A percentile compares a stretch with the other conserved stretches of the same genome.
These are phyloP conservation scores for Handroanthus guayacan DNA, from an alignment of 257 asterid species.

Conservation along the genomic window DNA sequence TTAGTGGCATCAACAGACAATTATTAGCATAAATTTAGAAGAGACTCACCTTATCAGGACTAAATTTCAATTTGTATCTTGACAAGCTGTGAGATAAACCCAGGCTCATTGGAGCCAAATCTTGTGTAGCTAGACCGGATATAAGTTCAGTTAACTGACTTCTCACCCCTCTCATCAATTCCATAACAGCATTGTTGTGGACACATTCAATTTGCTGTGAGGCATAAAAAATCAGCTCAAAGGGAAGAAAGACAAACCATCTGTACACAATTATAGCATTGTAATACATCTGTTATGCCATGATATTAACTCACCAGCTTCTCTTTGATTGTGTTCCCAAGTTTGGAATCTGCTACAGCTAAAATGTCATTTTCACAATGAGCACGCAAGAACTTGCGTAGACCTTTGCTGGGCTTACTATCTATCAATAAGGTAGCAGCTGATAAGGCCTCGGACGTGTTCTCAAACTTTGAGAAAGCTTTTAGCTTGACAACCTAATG, in stretches of 20 bases:
- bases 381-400: slow-evolving; percentile 73
- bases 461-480: slow-evolving; percentile 84
- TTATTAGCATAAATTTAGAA: neutral
- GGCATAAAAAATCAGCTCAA: neutral
- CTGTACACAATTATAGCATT: neutral
- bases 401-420: slow-evolving; percentile 78
- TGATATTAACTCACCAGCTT: slow-evolving; percentile 65
- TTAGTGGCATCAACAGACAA: neutral
- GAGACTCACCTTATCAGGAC: slow-evolving; percentile 79
- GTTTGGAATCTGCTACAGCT: slow-evolving; percentile 87
- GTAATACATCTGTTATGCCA: neutral
- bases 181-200: slow-evolving; percentile 84
- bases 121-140: slow-evolving; percentile 80
- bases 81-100: slow-evolving; percentile 92
- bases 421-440: slow-evolving; percentile 72
- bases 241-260: neutral
- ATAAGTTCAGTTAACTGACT: slow-evolving; percentile 85
- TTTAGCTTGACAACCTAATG: slow-evolving; percentile 74
- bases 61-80: slow-evolving; percentile 84
- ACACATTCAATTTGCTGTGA: slow-evolving; percentile 85
- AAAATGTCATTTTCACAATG: slow-evolving; percentile 73
- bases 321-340: slow-evolving; percentile 82
- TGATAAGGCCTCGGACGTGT: slow-evolving; percentile 78
- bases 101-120: slow-evolving; percentile 92
- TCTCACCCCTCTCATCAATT: slow-evolving; percentile 91